phyloP scores from a whole-genome alignment of 2,329 filamentous ascomycete species.

The Aspergillus novoparasiticus region DNA sequence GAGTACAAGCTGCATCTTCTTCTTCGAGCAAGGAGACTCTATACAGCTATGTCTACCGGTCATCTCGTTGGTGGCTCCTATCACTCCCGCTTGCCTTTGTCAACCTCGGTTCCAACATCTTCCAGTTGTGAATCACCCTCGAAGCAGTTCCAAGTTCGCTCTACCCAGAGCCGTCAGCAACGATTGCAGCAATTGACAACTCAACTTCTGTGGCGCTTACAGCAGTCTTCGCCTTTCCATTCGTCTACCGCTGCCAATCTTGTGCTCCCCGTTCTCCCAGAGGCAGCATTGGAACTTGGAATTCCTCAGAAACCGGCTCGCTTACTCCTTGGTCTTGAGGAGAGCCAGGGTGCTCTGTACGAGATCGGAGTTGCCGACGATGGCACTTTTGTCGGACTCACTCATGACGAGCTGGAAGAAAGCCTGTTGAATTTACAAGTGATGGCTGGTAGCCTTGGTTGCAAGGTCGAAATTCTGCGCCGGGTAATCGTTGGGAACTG shows the following conservation, averaged over 20 bases:
- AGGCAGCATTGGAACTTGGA: constrained; percentile 62
- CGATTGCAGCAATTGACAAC: constrained; percentile 90
- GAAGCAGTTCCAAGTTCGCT: constrained; percentile 49
- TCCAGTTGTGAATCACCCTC: constrained; percentile 34
- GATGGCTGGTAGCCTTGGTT: constrained; percentile 93
- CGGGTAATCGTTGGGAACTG: constrained; percentile 84
- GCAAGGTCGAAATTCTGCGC: constrained; percentile 77
- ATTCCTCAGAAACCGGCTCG: constrained; percentile 56
- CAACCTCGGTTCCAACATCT: constrained; percentile 25
- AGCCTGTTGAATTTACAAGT: constrained; percentile 80
- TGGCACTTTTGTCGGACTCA: constrained; percentile 84
- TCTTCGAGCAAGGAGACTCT: constrained; percentile 74
- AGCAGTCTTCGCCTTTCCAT: constrained; percentile 92
- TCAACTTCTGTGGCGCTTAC: constrained; percentile 89
- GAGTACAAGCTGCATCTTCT: constrained; percentile 96
- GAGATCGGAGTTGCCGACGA: constrained; percentile 97
- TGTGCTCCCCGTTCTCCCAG: constrained; percentile 73
- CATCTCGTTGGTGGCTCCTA: constrained; percentile 55
- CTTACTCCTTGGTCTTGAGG: constrained; percentile 76
- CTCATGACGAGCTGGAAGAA: constrained; percentile 88
- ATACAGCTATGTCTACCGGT: constrained; percentile 70
- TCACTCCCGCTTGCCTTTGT: constrained; percentile 42
- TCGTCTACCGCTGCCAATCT: constrained; percentile 74
- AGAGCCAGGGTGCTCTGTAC: constrained; percentile 89
- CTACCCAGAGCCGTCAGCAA: constrained; percentile 74